Evolutionary conservation across 352 stramenopile genomes (phyloP).

Genomic region (Phytophthora rubi): DNA sequence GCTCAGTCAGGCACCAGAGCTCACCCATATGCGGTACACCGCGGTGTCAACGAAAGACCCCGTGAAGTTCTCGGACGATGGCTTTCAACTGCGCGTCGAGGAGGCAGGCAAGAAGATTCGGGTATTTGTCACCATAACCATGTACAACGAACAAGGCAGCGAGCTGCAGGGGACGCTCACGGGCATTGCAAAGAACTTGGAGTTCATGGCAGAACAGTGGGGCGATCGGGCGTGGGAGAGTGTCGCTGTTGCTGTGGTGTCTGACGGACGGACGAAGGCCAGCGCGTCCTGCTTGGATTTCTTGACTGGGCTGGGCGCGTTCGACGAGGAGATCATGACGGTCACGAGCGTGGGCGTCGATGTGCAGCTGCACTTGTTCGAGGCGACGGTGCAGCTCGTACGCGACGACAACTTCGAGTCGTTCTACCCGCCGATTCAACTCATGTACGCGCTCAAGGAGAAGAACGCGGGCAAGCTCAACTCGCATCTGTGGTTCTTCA

Average conservation of each 20-base stretch:
- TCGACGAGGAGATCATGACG: constrained; percentile 66
- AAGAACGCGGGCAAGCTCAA: constrained; percentile 57
- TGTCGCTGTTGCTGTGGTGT: constrained; percentile 47
- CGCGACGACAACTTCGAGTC: constrained; percentile 49
- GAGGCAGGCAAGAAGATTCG: constrained; percentile 44
- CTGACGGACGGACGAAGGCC: constrained; percentile 52
- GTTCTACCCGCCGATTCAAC: constrained; percentile 56
- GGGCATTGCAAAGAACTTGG: constrained; percentile 47
- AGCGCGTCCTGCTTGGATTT: constrained; percentile 49
- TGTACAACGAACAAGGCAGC: constrained; percentile 58
- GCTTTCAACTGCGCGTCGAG: constrained; percentile 47
- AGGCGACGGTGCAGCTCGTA: constrained; percentile 51
- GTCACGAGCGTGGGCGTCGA: constrained; percentile 51
- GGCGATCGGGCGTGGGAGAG: constrained; percentile 48
- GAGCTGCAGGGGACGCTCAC: constrained; percentile 50
- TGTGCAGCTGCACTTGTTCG: constrained; percentile 53
- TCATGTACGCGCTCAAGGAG: constrained; percentile 64
- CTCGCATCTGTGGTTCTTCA: constrained; percentile 69
- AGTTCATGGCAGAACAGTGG: constrained; percentile 52
- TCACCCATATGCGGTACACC: constrained; percentile 57
- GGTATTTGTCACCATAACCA: constrained; percentile 58
- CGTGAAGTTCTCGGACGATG: constrained; percentile 48
- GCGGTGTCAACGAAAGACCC: constrained; percentile 54
- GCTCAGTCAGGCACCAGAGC: constrained; percentile 40
- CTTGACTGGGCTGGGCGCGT: constrained; percentile 43